These are phyloP conservation scores for Huntiella bhutanensis DNA, from an alignment of 2,329 filamentous ascomycete genomes.

Conservation along the genomic window DNA sequence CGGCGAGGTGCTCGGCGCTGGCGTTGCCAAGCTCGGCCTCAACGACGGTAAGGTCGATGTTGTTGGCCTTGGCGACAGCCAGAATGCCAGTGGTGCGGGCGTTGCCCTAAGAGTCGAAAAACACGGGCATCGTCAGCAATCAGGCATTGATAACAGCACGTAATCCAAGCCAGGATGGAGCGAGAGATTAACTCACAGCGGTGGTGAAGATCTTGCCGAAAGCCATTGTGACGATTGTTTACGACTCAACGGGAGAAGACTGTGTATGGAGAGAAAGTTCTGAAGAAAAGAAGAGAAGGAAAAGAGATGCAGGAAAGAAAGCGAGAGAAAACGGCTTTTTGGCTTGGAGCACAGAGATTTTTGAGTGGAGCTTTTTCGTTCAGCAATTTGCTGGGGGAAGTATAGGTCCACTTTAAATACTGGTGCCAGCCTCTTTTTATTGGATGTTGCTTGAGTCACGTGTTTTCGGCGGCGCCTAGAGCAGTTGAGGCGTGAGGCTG, in stretches of 20 bases:
- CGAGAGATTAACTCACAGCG: constrained; percentile 36
- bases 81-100: constrained; percentile 73
- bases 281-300: constrained; percentile 16
- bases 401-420: constrained; percentile 1
- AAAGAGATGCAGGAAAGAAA: constrained; percentile 9
- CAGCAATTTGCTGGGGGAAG: constrained; percentile 4
- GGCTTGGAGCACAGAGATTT: constrained; percentile 11
- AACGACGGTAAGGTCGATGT: constrained; percentile 75
- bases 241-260: constrained; percentile 12
- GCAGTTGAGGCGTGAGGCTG: constrained; percentile 11
- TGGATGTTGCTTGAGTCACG: constrained; percentile 3
- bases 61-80: constrained; percentile 94
- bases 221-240: constrained; percentile 47
- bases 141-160: constrained; percentile 11
- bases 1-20: constrained; percentile 59
- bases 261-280: constrained; percentile 14
- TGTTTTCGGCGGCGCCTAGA: not conserved
- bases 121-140: constrained; percentile 17
- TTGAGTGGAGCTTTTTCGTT: constrained; percentile 8
- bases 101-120: constrained; percentile 46
- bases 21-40: constrained; percentile 47
- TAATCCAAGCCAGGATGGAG: constrained; percentile 13
- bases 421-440: constrained; percentile 5
- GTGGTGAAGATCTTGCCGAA: constrained; percentile 96
- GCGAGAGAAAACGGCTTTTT: constrained; percentile 8